Percentiles rank a stretch among this genome's conserved stretches.
Conservation (phyloP, 371 early-diverging fungal genomes). For the Mucor plumbeus region DNA sequence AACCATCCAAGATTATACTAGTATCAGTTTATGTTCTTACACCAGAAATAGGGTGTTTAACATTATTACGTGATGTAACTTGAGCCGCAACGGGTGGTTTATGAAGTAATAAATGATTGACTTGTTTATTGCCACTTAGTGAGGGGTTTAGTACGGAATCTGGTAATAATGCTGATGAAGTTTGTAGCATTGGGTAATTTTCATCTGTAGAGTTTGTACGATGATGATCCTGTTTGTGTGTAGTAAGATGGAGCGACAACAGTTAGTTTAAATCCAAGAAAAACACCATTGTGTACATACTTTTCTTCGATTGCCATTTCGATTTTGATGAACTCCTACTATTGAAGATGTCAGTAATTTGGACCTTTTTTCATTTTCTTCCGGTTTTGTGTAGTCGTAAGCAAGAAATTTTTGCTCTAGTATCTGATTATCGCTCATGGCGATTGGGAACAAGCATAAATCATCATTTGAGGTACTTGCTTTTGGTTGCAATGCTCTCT, state of each 20-base stretch:
- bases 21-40: not conserved
- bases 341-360: not conserved
- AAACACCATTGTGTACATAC: not conserved
- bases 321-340: not conserved
- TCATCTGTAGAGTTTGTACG: constrained; percentile 12
- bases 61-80: not conserved
- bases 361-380: constrained; percentile 34
- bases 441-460: not conserved
- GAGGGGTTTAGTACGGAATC: not conserved
- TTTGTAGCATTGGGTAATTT: constrained; percentile 16
- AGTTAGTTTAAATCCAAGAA: too few relatives aligned
- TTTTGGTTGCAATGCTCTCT: constrained; percentile 8
- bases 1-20: too few relatives aligned
- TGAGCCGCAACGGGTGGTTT: constrained; percentile 18
- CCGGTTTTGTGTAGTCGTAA: constrained; percentile 67
- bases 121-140: not conserved
- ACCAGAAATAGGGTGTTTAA: not conserved
- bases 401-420: constrained; percentile 69
- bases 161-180: not conserved
- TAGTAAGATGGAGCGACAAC: too few relatives aligned
- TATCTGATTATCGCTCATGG: constrained; percentile 45
- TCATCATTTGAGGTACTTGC: constrained; percentile 8
- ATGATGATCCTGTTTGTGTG: not conserved
- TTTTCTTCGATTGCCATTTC: not conserved
- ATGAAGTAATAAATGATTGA: not conserved